These are phyloP conservation scores for Trichoderma simmonsii DNA, from an alignment of 2,329 filamentous ascomycete genomes.

Conservation along the genomic window DNA sequence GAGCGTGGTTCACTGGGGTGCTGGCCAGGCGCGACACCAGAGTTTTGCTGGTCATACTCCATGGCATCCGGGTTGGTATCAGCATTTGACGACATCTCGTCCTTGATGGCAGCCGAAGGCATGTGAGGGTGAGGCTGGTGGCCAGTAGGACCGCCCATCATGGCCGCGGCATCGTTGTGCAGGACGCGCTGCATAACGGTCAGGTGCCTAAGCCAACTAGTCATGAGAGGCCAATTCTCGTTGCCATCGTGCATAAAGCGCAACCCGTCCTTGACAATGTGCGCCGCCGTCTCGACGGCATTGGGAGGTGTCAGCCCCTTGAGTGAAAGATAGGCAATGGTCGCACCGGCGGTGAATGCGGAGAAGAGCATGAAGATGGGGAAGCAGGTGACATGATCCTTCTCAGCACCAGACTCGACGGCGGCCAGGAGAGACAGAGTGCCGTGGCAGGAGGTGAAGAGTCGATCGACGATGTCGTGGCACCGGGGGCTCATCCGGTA, in stretches of 20 bases:
- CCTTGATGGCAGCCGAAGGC: constrained; percentile 43
- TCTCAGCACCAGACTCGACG: constrained; percentile 55
- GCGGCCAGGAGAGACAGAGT: constrained; percentile 55
- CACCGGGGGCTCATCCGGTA: constrained; percentile 50
- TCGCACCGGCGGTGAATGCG: constrained; percentile 59
- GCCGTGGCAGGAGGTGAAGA: constrained; percentile 58
- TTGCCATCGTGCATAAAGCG: constrained; percentile 58
- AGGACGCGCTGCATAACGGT: constrained; percentile 61
- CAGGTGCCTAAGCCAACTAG: constrained; percentile 58
- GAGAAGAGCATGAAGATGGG: constrained; percentile 63
- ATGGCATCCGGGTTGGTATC: constrained; percentile 55
- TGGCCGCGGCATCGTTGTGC: constrained; percentile 47
- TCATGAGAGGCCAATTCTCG: constrained; percentile 58
- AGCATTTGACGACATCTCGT: constrained; percentile 53
- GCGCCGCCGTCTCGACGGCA: constrained; percentile 54
- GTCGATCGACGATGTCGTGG: constrained; percentile 53
- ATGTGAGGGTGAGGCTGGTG: constrained; percentile 34
- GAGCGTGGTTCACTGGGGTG: constrained; percentile 35
- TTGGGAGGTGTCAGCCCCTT: constrained; percentile 57
- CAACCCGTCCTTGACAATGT: constrained; percentile 57
- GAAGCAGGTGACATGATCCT: constrained; percentile 58
- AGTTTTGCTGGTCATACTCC: constrained; percentile 52
- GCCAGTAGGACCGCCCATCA: constrained; percentile 29
- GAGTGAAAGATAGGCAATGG: constrained; percentile 59
- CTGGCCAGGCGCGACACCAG: constrained; percentile 23